phyloP scores from a whole-genome alignment of 2,329 filamentous ascomycete genomes.

The Fusarium vanettenii region DNA sequence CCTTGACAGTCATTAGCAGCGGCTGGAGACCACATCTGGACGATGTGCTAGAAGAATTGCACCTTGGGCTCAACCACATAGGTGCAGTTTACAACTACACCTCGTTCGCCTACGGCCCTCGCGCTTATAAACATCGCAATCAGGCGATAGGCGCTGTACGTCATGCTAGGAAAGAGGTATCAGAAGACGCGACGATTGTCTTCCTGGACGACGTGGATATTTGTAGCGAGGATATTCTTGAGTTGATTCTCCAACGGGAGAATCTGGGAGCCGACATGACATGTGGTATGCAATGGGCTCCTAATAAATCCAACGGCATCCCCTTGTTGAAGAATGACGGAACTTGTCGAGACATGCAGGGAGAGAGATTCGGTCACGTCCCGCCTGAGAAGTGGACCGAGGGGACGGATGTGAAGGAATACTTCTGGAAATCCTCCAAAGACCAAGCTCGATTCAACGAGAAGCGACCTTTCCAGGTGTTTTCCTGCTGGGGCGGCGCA shows the following conservation, averaged over 20 bases:
- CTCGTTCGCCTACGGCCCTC: background rate
- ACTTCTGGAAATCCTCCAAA: conserved; percentile 62
- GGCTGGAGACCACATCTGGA: background rate
- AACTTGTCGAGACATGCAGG: conserved; percentile 61
- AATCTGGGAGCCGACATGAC: conserved; percentile 63
- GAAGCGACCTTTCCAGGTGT: conserved; percentile 65
- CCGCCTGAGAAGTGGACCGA: conserved; percentile 50
- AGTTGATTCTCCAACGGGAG: conserved; percentile 61
- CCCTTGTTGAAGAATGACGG: conserved; percentile 30
- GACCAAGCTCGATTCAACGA: conserved; percentile 48
- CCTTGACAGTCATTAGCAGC: background rate
- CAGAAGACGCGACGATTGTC: conserved; percentile 54
- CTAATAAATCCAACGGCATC: background rate
- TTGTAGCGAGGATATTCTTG: conserved; percentile 67
- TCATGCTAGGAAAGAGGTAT: background rate
- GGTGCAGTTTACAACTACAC: background rate
- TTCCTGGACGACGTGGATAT: conserved; percentile 65
- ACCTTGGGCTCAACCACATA: background rate
- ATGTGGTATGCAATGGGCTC: conserved; percentile 60
- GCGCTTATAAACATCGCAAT: background rate
- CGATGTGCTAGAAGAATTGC: background rate
- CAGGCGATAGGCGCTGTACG: background rate
- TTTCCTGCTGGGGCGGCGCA: conserved; percentile 70
- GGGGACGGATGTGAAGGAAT: conserved; percentile 58
- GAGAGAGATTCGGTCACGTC: conserved; percentile 58